Evolutionary conservation across 257 asterid genomes (phyloP), one percentile per base, ranked within the genome.

Genomic region (Osmanthus fragrans): DNA sequence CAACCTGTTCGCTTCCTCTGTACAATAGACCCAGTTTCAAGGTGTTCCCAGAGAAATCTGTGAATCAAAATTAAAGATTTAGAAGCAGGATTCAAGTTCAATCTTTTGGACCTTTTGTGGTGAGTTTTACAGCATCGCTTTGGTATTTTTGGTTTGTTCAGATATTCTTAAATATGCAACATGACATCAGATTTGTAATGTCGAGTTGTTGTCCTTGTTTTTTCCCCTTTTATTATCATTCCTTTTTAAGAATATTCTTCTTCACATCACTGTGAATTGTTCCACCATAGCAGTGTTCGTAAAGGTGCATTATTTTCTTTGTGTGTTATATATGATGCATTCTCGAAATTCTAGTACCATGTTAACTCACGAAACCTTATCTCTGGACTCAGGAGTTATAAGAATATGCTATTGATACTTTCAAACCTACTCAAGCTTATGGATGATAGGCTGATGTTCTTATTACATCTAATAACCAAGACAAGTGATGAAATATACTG

Each of bases 31-130:
- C 63, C 75, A 63, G 18, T 27, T 60, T 19, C 36, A 70, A 40
- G 67, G 36, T 36, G 64, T 70, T 32, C 25, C 73, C 73, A 25
- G 1, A 68, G 60, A 63, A 56, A 68, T 72, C 51, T 37, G 12
- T 15, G 42, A 70, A 34, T 73, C 54, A 47, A 68, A 36, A 73
- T 64, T 32, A 66, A 78, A 70, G 67, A 77, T 23, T 72, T 72
- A 21, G 51, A 40, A 11, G 19, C 72, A 72, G 70, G 70, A 36
- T 68, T 63, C n/a, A 42, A 39, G 27, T 29, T 49, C 34, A 34
- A 15, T 69, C 18, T 16, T 63, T 67, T 32, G 25, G 33, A 45
- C 27, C 51, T n/a, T 34, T 74, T 80, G 78, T n/a, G 72, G 79
- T 77, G 65, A 77, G 49, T 51, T 73, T 66, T 42, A 3, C 27